Evolutionary conservation across 345 rosid species (phyloP), one percentile per base, ranked within the genome.

Genomic region (Lagerstroemia speciosa): DNA sequence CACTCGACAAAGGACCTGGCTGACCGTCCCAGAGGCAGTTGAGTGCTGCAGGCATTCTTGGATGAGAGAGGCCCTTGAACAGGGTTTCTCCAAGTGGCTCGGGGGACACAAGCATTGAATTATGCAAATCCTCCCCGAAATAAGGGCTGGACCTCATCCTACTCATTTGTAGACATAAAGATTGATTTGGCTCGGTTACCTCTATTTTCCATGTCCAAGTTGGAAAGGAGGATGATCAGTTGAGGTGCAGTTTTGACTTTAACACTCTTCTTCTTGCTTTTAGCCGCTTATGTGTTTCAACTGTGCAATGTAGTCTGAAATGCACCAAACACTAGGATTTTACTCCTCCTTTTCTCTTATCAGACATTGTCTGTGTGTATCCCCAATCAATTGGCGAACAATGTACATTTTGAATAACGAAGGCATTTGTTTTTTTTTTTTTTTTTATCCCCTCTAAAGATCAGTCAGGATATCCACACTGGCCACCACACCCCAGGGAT

Each of bases 61-160:
- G 86, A 85, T 82, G 89, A 68, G 67, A 52, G 78, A 83, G 34
- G 89, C 86, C 32, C 65, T 77, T 5, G 72, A 65, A 68, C 66
- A 80, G 67, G 76, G 77, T 45, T 76, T 80, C 75, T 45, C 66
- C 32, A 40, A 74, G 71, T 77, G 80, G 82, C 82, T 67, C 32
- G 73, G 53, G 1, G 58, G 71, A 31, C 77, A 24, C 24, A 29
- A 9, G 12, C 33, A 8, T 58, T 17, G 20, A 20, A 48, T 19
- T 5, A 29, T 30, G 1, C 12, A 16, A 27, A 5, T 58, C 63
- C 34, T 10, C 32, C 34, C 19, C 14, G 33, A 58, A 58, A 15
- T 58, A 58, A 58, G 2, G 8, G 11, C 61, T 7, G 31, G 30
- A 9, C 61, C 6, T 48, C 55, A 1, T 46, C 22, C 52, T 46